Conservation (phyloP, 148 eudicot genomes). For the Drosera capensis region DNA sequence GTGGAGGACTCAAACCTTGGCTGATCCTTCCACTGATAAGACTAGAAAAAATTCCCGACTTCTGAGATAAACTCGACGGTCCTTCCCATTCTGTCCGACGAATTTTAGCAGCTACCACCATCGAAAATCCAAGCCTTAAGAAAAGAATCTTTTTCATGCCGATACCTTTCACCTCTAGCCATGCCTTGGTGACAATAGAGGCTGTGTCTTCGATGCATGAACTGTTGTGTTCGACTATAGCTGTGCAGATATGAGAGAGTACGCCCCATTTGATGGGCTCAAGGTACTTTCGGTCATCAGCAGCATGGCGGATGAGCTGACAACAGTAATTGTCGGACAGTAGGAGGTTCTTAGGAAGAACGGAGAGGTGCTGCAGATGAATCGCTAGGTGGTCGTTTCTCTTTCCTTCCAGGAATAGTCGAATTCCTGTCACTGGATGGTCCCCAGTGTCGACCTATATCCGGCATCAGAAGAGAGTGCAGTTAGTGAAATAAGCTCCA, state of each 20-base stretch:
- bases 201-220: conserved; percentile 39
- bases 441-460: conserved; percentile 54
- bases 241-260: conserved; percentile 86
- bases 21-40: conserved; percentile 77
- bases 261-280: conserved; percentile 86
- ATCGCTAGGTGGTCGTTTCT: conserved; percentile 68
- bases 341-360: conserved; percentile 58
- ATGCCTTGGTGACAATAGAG: conserved; percentile 69
- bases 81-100: conserved; percentile 83
- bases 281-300: conserved; percentile 38
- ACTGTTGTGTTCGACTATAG: conserved; percentile 47
- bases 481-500: too few species aligned
- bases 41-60: conserved; percentile 71
- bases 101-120: conserved; percentile 45
- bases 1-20: conserved; percentile 18
- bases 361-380: conserved; percentile 85
- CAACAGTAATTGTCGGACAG: conserved; percentile 40
- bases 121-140: conserved; percentile 65
- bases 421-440: conserved; percentile 83
- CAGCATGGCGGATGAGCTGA: conserved; percentile 26
- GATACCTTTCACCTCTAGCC: conserved; percentile 68
- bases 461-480: background rate
- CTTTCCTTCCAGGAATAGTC: conserved; percentile 81
- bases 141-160: conserved; percentile 78
- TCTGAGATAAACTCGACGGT: conserved; percentile 39